phyloP scores from a whole-genome alignment of 208 protist genomes.

The Histomonas meleagridis region DNA sequence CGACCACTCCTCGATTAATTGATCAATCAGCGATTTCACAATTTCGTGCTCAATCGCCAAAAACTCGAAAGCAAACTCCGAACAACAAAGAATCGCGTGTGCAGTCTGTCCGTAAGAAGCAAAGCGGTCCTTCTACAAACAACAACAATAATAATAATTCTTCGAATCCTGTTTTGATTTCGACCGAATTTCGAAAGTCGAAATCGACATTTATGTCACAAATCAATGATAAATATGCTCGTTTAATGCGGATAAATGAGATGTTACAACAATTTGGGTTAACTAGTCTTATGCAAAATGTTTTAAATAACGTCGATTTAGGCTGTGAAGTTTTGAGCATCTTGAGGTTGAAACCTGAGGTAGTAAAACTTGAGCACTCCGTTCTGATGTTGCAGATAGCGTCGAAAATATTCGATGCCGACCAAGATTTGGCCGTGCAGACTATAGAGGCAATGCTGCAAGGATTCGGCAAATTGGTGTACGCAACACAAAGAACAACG shows the following conservation, averaged over 20 bases:
- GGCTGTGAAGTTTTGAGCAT: background rate
- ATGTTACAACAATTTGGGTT: background rate
- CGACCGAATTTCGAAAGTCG: background rate
- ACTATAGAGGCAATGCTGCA: background rate
- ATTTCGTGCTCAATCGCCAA: background rate
- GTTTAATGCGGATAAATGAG: background rate
- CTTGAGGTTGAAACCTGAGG: conserved; percentile 3
- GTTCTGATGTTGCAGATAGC: conserved; percentile 21
- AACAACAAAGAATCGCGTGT: background rate
- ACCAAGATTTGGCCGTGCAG: background rate
- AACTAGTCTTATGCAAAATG: background rate
- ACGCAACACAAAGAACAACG: background rate
- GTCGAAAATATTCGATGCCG: background rate
- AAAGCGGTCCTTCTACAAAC: too few species aligned
- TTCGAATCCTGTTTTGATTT: too few species aligned
- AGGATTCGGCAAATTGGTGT: background rate
- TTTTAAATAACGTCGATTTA: background rate
- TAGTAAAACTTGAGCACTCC: background rate
- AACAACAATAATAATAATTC: too few species aligned
- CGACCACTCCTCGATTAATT: background rate
- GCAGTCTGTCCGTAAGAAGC: too few species aligned
- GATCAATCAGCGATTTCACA: background rate
- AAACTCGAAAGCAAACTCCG: background rate
- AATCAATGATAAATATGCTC: background rate
- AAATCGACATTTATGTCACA: background rate